A percentile compares a stretch with the other conserved stretches of the same genome.
phyloP scores from a whole-genome alignment of 192 early-diverging fungal genomes.

The Coemansia sp. region DNA sequence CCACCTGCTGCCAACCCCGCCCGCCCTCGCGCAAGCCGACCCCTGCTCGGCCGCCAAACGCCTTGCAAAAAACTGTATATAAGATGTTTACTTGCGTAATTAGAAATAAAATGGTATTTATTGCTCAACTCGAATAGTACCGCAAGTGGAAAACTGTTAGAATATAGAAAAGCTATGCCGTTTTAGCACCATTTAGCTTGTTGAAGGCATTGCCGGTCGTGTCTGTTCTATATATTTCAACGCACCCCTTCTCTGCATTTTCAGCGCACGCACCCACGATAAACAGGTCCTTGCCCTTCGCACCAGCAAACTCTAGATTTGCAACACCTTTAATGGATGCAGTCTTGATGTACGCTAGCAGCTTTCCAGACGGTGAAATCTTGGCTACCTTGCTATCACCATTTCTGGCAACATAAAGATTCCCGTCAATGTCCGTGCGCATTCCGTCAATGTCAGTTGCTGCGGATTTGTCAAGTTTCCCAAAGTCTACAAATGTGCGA shows the following conservation, averaged over 20 bases:
- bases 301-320: conserved; percentile 59
- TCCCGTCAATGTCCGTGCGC: conserved; percentile 55
- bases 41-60: too few relatives aligned
- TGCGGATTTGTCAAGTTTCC: conserved; percentile 42
- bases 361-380: conserved; percentile 43
- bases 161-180: background rate
- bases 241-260: conserved; percentile 49
- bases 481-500: conserved; percentile 54
- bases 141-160: background rate
- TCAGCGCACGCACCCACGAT: conserved; percentile 57
- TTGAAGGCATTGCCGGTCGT: conserved; percentile 31
- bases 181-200: background rate
- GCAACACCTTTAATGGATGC: conserved; percentile 26
- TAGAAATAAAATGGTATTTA: too few relatives aligned
- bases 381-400: conserved; percentile 55
- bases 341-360: conserved; percentile 35
- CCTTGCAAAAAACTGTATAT: too few relatives aligned
- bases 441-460: conserved; percentile 60
- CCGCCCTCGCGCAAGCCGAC: too few relatives aligned
- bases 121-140: background rate
- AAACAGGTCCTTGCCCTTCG: conserved; percentile 45
- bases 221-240: conserved; percentile 25
- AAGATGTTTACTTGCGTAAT: too few relatives aligned
- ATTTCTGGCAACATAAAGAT: conserved; percentile 60
- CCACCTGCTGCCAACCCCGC: too few relatives aligned